Evolutionary conservation across 2,329 filamentous ascomycete species (phyloP).

Genomic region (Dothistroma pini): DNA sequence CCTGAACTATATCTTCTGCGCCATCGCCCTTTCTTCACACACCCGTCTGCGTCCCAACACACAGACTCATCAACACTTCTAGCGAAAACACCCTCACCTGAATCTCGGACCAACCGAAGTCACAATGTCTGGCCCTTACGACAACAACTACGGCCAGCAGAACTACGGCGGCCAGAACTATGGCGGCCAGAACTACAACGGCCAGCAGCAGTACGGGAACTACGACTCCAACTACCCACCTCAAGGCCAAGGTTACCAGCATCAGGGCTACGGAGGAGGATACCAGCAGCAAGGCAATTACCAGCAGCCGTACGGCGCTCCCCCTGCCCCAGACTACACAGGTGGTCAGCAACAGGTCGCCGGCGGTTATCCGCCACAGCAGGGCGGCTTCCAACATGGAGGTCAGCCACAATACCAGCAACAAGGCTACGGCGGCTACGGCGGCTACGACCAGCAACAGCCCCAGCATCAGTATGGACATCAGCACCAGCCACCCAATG

Average conservation of each 20-base stretch:
- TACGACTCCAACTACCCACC: conserved; percentile 25
- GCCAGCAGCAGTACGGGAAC: conserved; percentile 24
- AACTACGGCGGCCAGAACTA: conserved; percentile 8
- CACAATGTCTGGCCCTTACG: conserved; percentile 25
- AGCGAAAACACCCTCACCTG: neutral
- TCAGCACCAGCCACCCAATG: conserved; percentile 39
- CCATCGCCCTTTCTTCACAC: neutral
- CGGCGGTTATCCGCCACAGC: conserved; percentile 18
- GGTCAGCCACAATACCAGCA: conserved; percentile 4
- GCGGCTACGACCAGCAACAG: conserved; percentile 28
- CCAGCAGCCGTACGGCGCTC: conserved; percentile 26
- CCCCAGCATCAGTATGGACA: conserved; percentile 34
- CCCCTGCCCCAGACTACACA: conserved; percentile 28
- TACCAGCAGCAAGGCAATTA: conserved; percentile 24
- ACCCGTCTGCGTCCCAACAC: neutral
- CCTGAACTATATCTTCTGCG: conserved; percentile 3
- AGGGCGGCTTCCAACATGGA: conserved; percentile 17
- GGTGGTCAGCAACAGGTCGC: conserved; percentile 23
- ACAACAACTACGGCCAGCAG: conserved; percentile 21
- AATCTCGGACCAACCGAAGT: neutral
- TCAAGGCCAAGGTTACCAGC: conserved; percentile 9
- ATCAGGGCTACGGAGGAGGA: conserved; percentile 9
- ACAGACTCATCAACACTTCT: neutral
- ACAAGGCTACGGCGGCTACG: conserved; percentile 5
- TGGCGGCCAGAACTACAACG: conserved; percentile 3